phyloP scores from a whole-genome alignment of 345 rosid species.

The Linum trigynum region DNA sequence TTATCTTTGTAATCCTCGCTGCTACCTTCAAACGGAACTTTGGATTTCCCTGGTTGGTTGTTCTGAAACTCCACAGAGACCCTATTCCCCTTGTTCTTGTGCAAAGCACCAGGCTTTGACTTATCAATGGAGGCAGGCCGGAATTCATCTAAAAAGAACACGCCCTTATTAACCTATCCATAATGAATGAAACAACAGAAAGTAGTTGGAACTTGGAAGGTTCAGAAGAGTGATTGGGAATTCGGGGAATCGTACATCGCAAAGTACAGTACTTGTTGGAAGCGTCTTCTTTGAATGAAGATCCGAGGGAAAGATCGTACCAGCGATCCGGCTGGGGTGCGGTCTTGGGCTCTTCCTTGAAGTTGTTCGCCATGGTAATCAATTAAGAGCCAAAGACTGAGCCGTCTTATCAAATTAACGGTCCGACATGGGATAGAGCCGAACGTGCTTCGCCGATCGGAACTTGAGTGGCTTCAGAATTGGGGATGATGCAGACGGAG shows the following conservation, averaged over 20 bases:
- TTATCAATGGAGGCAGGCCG: conserved; percentile 88
- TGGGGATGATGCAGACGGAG: too few species aligned
- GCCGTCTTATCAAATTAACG: background rate
- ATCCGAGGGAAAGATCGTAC: conserved; percentile 65
- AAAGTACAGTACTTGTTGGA: conserved; percentile 54
- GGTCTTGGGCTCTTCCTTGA: conserved; percentile 48
- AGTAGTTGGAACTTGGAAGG: background rate
- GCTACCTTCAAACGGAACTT: conserved; percentile 79
- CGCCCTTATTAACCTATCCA: background rate
- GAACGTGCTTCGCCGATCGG: background rate
- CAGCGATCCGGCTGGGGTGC: conserved; percentile 72
- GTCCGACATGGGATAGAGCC: background rate
- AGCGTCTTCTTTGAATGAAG: conserved; percentile 50
- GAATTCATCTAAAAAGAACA: conserved; percentile 46
- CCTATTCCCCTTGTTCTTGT: conserved; percentile 63
- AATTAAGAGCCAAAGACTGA: background rate
- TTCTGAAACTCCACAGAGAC: conserved; percentile 81
- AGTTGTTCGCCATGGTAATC: conserved; percentile 43
- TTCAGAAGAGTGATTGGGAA: background rate
- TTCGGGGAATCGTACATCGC: conserved; percentile 33
- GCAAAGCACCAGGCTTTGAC: conserved; percentile 53
- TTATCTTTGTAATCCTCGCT: conserved; percentile 75
- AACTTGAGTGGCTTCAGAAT: too few species aligned
- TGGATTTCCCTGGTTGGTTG: conserved; percentile 66
- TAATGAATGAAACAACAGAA: background rate